Base-by-base conservation (phyloP, 2,329 filamentous ascomycete species). In the Clarireedia paspali region DNA sequence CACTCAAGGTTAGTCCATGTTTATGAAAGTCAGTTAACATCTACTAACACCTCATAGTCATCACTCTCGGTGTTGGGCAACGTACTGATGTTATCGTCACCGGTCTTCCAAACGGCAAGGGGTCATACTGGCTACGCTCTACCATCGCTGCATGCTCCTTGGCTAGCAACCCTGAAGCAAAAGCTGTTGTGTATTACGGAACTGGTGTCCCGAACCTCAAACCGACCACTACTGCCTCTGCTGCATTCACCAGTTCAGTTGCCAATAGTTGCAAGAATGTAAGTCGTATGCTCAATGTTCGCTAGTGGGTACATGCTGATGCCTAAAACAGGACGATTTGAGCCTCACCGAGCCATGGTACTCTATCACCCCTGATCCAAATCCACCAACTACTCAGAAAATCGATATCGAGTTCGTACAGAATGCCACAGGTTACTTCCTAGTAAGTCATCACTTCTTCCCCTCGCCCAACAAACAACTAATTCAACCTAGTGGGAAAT, bases 161-260 rank as follows among this genome's bases (percentile, higher is more conserved):
- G 1, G 64, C 74, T 2, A 71, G 67, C 20, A 74, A 80, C 45
- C 76, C 75, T 1, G 64, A 77, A 52, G 83, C 78, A 3, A 65
- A 80, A 1, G 85, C 84, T 0, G 80, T 78, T 7, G 74, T 88
- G 39, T 85, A 85, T 70, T 89, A 89, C 66, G 74, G 83, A 6
- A 77, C 78, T 2, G 72, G 34, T 2, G n/a, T 38, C 3, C 17
- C 47, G 1, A 17, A 48, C 15, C n/a, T 46, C 9, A 54, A 40
- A 6, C 59, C 62, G 14, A 62, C 27, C 42, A 61, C 59, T 14
- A 60, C 50, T 1, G 44, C 62, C 3, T 65, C 62, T 59, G 55
- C 59, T 17, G 57, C 45, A 34, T 64, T 49, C 10, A 27, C 40
- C 4, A 47, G 50, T 15, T 59, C 58, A 12, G 49, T 59, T 24